Percentiles rank a stretch among this genome's conserved stretches.
Conservation (phyloP, 192 early-diverging fungal species). For the Podila horticola region DNA sequence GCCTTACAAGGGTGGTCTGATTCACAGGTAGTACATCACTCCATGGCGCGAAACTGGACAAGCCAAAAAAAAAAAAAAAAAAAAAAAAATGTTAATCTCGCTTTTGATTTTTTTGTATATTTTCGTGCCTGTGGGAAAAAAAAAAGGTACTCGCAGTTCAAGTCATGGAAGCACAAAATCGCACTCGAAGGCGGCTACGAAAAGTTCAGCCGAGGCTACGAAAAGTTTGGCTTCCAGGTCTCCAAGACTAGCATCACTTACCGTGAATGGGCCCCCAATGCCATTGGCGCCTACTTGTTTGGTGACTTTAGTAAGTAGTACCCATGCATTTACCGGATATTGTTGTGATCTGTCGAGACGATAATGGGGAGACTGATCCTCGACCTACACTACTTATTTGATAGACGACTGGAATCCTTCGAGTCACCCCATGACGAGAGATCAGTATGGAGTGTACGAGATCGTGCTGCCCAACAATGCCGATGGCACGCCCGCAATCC, state of each 20-base stretch:
- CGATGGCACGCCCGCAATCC: conserved; percentile 73
- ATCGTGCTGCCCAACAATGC: conserved; percentile 71
- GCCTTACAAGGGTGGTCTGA: conserved; percentile 72
- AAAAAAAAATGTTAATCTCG: not conserved
- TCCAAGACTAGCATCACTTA: conserved; percentile 73
- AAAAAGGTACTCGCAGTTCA: conserved; percentile 64
- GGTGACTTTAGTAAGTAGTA: conserved; percentile 90
- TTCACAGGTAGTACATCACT: conserved; percentile 56
- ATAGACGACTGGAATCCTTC: conserved; percentile 86
- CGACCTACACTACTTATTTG: not conserved
- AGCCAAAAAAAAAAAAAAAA: too few relatives aligned
- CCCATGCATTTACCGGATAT: too few relatives aligned
- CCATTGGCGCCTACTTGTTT: conserved; percentile 80
- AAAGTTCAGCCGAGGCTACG: conserved; percentile 83
- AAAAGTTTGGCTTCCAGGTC: conserved; percentile 83
- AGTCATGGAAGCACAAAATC: conserved; percentile 76
- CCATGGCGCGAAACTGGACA: not conserved
- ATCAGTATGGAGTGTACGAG: conserved; percentile 89
- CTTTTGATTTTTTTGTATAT: not conserved
- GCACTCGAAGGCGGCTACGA: conserved; percentile 86
- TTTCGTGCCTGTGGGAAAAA: not conserved
- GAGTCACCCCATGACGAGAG: conserved; percentile 80
- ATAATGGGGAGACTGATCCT: too few relatives aligned
- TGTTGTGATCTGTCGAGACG: too few relatives aligned
- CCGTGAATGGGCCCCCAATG: conserved; percentile 96